Evolutionary conservation across 2,329 filamentous ascomycete species (phyloP).

Genomic region (Zalaria sp.): DNA sequence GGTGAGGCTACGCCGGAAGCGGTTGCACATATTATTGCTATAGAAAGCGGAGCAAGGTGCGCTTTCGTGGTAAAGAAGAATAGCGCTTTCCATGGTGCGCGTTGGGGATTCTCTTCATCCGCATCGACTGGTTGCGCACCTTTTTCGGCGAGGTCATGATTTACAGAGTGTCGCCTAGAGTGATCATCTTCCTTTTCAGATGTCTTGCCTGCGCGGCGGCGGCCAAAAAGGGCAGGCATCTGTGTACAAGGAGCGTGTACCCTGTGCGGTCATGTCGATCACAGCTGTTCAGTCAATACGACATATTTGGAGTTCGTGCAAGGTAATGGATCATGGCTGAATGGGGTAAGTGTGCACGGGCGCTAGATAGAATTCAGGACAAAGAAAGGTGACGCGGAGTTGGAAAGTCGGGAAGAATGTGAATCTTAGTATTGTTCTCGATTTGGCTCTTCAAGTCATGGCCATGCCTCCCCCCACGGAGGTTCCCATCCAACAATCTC

Average conservation of each 20-base stretch:
- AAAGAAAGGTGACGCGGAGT: not conserved
- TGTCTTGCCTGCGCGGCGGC: not conserved
- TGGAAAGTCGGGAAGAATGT: not conserved
- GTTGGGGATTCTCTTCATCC: slow-evolving; percentile 6
- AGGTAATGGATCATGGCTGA: not conserved
- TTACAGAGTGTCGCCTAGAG: not conserved
- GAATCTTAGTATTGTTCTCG: slow-evolving; percentile 8
- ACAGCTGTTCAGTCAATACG: too few species aligned
- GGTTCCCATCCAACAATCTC: slow-evolving; percentile 7
- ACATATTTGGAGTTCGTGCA: too few species aligned
- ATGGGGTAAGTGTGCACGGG: not conserved
- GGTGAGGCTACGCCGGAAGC: slow-evolving; percentile 50
- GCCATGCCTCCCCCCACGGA: slow-evolving; percentile 11
- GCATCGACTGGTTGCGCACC: not conserved
- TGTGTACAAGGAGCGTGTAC: too few species aligned
- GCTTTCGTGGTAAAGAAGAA: slow-evolving; percentile 57
- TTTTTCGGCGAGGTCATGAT: not conserved
- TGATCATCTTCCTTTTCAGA: not conserved
- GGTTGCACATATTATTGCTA: slow-evolving; percentile 43
- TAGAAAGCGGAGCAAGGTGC: slow-evolving; percentile 41
- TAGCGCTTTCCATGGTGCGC: slow-evolving; percentile 38
- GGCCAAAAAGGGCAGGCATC: not conserved
- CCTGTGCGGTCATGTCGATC: too few species aligned
- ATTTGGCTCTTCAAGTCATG: slow-evolving; percentile 1
- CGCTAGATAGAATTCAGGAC: not conserved